These are phyloP conservation scores for Persicaria maculosa DNA, from an alignment of 148 eudicot genomes.

Conservation along the genomic window DNA sequence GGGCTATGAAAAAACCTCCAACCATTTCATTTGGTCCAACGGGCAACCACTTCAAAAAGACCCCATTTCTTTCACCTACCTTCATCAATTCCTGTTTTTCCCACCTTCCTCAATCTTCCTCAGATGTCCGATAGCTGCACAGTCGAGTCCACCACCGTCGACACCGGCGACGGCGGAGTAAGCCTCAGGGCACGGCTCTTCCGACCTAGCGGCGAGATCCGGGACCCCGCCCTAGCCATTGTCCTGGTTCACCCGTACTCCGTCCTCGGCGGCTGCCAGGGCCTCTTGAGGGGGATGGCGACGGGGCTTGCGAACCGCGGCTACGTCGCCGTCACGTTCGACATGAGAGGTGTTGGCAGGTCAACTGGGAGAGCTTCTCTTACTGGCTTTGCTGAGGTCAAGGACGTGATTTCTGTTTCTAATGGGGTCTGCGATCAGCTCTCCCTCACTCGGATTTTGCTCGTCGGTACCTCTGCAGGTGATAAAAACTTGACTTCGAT, in stretches of 20 bases:
- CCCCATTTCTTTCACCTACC: background rate
- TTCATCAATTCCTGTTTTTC: background rate
- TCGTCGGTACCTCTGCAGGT: conserved; percentile 56
- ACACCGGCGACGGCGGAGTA: conserved; percentile 29
- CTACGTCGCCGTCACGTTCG: conserved; percentile 35
- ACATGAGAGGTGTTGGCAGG: conserved; percentile 45
- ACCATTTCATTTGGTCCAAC: background rate
- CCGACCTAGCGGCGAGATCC: conserved; percentile 19
- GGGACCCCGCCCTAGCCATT: conserved; percentile 21
- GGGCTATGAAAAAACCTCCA: no score
- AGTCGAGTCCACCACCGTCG: conserved; percentile 25
- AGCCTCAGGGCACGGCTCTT: conserved; percentile 30
- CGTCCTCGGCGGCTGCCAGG: conserved; percentile 37
- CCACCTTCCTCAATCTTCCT: background rate
- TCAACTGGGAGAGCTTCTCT: conserved; percentile 40
- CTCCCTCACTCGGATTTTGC: conserved; percentile 24
- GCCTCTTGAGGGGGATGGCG: conserved; percentile 37
- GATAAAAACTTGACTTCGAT: background rate
- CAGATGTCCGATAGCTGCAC: conserved; percentile 20
- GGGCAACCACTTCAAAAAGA: background rate
- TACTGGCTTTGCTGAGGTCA: conserved; percentile 41
- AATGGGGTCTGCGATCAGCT: conserved; percentile 33
- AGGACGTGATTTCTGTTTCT: conserved; percentile 39
- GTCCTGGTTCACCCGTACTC: conserved; percentile 40
- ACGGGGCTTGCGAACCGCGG: conserved; percentile 36